Evolutionary conservation across 148 eudicot genomes (phyloP).

Genomic region (Oxyria digyna): DNA sequence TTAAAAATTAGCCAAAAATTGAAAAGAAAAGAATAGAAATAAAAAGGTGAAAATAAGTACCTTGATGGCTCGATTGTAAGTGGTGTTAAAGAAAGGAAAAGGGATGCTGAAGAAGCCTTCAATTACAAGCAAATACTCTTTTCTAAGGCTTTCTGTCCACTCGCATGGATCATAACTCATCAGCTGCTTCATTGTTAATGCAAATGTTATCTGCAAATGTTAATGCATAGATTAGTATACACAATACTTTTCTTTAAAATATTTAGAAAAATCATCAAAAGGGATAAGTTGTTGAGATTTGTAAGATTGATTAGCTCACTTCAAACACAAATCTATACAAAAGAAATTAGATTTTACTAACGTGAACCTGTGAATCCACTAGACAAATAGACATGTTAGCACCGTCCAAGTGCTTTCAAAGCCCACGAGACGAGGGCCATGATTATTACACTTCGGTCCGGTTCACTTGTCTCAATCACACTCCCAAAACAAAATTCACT

Average conservation of each 20-base stretch:
- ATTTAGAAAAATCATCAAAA: not conserved
- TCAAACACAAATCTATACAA: not conserved
- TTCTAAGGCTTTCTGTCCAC: slow-evolving; percentile 70
- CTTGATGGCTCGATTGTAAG: slow-evolving; percentile 76
- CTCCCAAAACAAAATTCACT: not conserved
- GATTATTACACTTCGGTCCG: not conserved
- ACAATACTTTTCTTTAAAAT: not conserved
- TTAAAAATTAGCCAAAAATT: not conserved
- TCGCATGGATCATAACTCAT: slow-evolving; percentile 94
- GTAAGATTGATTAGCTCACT: not conserved
- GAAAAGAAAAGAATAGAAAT: not conserved
- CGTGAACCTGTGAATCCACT: slow-evolving; percentile 12
- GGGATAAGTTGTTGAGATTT: not conserved
- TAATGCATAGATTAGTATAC: too few relatives aligned
- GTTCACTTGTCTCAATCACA: not conserved
- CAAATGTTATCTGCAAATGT: slow-evolving; percentile 79
- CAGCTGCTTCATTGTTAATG: slow-evolving; percentile 81
- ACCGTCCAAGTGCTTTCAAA: slow-evolving; percentile 1
- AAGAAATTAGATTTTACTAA: slow-evolving; percentile 8
- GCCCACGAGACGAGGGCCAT: slow-evolving; percentile 6
- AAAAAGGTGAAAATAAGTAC: slow-evolving; percentile 18
- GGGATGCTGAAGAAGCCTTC: slow-evolving; percentile 97
- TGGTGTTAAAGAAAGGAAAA: slow-evolving; percentile 60
- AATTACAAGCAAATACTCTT: slow-evolving; percentile 77
- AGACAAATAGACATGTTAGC: slow-evolving; percentile 7